phyloP scores from a whole-genome alignment of 139 green algal genomes.

The Penium margaritaceum region DNA sequence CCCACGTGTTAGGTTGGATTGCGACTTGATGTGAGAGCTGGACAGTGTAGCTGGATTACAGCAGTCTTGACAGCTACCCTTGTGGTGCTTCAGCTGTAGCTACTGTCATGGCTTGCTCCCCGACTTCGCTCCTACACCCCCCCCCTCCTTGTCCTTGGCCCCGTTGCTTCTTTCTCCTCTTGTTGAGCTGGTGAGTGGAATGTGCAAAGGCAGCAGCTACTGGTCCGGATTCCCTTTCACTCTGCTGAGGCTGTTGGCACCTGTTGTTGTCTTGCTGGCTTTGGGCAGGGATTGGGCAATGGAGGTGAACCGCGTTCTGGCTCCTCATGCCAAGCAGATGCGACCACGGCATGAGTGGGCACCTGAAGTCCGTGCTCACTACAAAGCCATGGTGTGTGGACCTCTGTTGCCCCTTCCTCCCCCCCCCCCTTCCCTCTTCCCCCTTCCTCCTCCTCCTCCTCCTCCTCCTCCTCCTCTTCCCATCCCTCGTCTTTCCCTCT shows the following conservation, averaged over 20 bases:
- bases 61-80: neutral
- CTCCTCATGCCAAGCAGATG: constrained; percentile 58
- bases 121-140: neutral
- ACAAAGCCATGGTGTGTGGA: constrained; percentile 52
- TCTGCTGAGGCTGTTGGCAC: neutral
- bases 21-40: neutral
- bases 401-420: neutral
- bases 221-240: constrained; percentile 14
- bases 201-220: no score
- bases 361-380: constrained; percentile 67
- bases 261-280: neutral
- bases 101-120: neutral
- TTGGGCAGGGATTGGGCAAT: constrained; percentile 25
- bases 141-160: neutral
- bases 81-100: no score
- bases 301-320: constrained; percentile 35
- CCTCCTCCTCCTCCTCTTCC: neutral
- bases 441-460: neutral
- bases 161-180: neutral
- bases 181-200: no score
- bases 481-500: neutral
- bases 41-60: neutral
- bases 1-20: neutral
- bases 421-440: neutral
- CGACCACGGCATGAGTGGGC: constrained; percentile 70